These are phyloP conservation scores for Malassezia cuniculi DNA, from an alignment of 1,284 basidiomycete species.

Conservation along the genomic window DNA sequence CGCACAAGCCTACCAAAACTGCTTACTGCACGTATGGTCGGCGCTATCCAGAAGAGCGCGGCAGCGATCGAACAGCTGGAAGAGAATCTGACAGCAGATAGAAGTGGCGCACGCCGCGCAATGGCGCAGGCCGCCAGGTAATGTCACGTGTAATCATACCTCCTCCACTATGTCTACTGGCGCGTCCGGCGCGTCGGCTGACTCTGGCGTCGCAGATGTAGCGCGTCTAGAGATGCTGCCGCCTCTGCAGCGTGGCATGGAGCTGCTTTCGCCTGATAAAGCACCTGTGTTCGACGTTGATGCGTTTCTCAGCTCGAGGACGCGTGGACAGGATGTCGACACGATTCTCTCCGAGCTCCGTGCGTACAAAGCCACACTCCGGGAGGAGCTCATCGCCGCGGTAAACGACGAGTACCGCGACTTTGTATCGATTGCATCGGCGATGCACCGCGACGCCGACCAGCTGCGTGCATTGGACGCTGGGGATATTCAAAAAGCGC, in stretches of 20 bases:
- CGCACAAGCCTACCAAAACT: too few species aligned
- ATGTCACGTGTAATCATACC: too few species aligned
- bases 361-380: constrained; percentile 66
- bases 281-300: constrained; percentile 60
- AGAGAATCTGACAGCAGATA: too few species aligned
- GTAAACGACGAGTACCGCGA: constrained; percentile 97
- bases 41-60: too few species aligned
- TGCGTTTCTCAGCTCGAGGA: constrained; percentile 71
- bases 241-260: constrained; percentile 44
- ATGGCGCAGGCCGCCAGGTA: too few species aligned
- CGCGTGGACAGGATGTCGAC: constrained; percentile 66
- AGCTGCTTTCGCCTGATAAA: constrained; percentile 54
- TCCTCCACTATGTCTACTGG: too few species aligned
- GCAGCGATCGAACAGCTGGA: too few species aligned
- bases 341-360: constrained; percentile 75
- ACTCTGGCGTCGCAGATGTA: too few species aligned
- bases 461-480: neutral
- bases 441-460: constrained; percentile 46
- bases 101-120: too few species aligned
- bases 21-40: too few species aligned
- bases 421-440: constrained; percentile 81
- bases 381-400: constrained; percentile 80
- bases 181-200: too few species aligned
- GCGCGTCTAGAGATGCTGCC: constrained; percentile 7
- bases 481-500: neutral